Evolutionary conservation across 208 protist genomes (phyloP).

Genomic region (Trypanosoma boissoni): DNA sequence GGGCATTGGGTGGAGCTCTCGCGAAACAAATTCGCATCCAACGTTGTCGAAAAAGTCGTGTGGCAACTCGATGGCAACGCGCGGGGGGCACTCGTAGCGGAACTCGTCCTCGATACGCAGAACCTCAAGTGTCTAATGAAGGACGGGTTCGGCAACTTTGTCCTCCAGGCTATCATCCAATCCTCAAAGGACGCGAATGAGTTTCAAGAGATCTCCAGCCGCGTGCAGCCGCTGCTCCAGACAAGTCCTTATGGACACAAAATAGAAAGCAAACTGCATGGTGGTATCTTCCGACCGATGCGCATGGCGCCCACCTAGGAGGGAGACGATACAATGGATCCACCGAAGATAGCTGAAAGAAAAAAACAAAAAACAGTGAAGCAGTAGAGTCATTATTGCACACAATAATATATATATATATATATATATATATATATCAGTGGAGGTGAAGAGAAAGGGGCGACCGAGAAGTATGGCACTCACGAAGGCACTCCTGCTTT

Average conservation of each 20-base stretch:
- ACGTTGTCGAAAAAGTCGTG: conserved; percentile 87
- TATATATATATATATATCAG: conserved; percentile 8
- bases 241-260: conserved; percentile 71
- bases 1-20: conserved; percentile 64
- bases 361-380: conserved; percentile 2
- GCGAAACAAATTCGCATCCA: conserved; percentile 87
- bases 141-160: conserved; percentile 87
- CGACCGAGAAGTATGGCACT: too few relatives aligned
- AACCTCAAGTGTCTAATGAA: conserved; percentile 68
- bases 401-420: conserved; percentile 5
- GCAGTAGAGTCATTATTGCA: not conserved
- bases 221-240: conserved; percentile 46
- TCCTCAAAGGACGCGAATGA: conserved; percentile 44
- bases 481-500: too few relatives aligned
- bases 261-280: conserved; percentile 63
- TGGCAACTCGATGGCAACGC: conserved; percentile 30
- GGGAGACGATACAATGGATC: not conserved
- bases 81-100: conserved; percentile 46
- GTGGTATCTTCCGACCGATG: conserved; percentile 8
- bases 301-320: conserved; percentile 1
- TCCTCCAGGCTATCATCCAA: conserved; percentile 77
- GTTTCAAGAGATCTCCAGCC: conserved; percentile 40
- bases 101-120: conserved; percentile 53
- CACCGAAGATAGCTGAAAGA: not conserved
- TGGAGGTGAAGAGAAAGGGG: too few relatives aligned